Base-by-base conservation (phyloP, 2,329 filamentous ascomycete species). In the Lithohypha guttulata region DNA sequence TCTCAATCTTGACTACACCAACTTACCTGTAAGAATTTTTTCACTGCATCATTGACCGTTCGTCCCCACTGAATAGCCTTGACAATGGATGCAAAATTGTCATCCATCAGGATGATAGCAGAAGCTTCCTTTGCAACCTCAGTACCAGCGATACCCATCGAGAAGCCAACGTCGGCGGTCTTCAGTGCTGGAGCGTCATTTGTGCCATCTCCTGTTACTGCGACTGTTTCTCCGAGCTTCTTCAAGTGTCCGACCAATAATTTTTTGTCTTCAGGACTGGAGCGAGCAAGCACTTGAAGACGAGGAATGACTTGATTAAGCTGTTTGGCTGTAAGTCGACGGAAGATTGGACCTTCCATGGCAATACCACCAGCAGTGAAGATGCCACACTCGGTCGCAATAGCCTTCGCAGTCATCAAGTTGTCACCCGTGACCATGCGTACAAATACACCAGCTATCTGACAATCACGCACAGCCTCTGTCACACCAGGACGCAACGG, bases 401-500 rank as follows among this genome's bases (percentile, higher is more conserved):
- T 89, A 15, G 83, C 80, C 56, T 81, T 75, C 1, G 83, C 83
- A 6, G 83, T 89, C 43, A 83, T 63, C 49, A 81, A 76, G 61
- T 89, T 87, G 62, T 89, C 83, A 47, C 83, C 83, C 3, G 83
- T 89, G 2, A 89, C 83, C 83, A 89, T 89, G 53, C 83, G 80
- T 13, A 87, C 81, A 44, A 80, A 73, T 8, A 89, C 82, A 43
- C 83, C 83, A 3, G 83, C 83, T 41, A 72, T 69, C 55, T 87
- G 81, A 54, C 83, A 87, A 42, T 77, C 69, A 43, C 65, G 66
- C 19, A 89, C 82, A 8, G 83, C 81, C 36, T 84, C 75, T 2
- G 68, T 68, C n/a, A 87, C 83, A 45, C 81, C 82, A 0, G 73
- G 69, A 44, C 83, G 80, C 9, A 87, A 70, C 30, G 83, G 83